These are phyloP conservation scores for Tricholoma flavovirens DNA, from an alignment of 768 basidiomycete species.

Conservation along the genomic window DNA sequence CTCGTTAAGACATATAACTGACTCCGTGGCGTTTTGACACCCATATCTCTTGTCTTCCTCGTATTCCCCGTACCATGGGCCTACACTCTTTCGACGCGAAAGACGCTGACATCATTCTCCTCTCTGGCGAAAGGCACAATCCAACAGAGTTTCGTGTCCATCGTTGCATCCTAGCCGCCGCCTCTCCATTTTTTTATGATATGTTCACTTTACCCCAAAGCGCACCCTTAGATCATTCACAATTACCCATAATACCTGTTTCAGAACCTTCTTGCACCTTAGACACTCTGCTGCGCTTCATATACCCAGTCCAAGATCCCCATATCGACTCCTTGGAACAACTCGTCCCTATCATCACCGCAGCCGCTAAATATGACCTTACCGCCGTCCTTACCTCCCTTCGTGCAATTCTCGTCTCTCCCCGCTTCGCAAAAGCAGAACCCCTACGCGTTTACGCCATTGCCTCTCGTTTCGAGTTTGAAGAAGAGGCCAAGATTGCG, in stretches of 20 bases:
- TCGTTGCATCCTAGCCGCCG: constrained; percentile 52
- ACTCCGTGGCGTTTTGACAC: too few species aligned
- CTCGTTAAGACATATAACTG: background rate
- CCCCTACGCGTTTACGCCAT: constrained; percentile 68
- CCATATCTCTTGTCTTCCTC: background rate
- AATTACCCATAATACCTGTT: constrained; percentile 38
- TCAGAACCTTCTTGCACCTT: constrained; percentile 44
- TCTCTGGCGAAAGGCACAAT: constrained; percentile 31
- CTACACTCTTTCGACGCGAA: constrained; percentile 34
- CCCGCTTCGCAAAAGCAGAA: constrained; percentile 38
- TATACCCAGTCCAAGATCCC: constrained; percentile 61
- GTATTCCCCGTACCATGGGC: constrained; percentile 8
- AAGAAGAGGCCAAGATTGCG: constrained; percentile 56
- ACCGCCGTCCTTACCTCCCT: constrained; percentile 38
- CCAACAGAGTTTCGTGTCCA: constrained; percentile 54
- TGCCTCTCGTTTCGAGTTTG: constrained; percentile 58
- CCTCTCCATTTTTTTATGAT: constrained; percentile 63
- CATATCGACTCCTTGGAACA: constrained; percentile 45
- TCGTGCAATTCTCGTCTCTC: constrained; percentile 46
- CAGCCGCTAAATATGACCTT: constrained; percentile 65
- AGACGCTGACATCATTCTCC: constrained; percentile 51
- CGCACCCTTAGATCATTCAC: constrained; percentile 24
- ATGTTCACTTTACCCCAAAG: constrained; percentile 64
- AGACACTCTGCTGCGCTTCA: constrained; percentile 47
- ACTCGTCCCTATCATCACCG: constrained; percentile 42